phyloP scores from a whole-genome alignment of 202 grass and related monocot species.

The Musa balbisiana region DNA sequence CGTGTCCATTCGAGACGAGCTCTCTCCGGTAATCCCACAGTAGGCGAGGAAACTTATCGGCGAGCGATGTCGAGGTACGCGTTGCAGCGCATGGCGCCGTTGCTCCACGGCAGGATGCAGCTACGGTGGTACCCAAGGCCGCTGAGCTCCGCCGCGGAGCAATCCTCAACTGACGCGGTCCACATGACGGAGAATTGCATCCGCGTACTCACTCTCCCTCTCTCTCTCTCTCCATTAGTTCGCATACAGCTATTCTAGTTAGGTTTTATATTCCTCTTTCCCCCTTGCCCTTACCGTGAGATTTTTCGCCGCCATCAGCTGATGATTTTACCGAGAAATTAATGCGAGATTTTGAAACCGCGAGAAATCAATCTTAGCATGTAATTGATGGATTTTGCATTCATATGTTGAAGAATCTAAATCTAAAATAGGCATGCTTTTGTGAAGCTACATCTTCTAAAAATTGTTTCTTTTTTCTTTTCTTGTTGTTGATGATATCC shows the following conservation, averaged over 20 bases:
- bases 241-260: not conserved
- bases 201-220: not conserved
- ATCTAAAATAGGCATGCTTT: too few species aligned
- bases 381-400: not conserved
- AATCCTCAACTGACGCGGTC: not conserved
- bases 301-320: not conserved
- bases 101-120: not conserved
- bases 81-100: not conserved
- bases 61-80: slow-evolving; percentile 8
- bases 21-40: not conserved
- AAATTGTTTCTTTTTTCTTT: not conserved
- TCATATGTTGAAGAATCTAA: too few species aligned
- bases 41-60: not conserved
- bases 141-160: not conserved
- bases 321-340: not conserved
- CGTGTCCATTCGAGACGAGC: not conserved
- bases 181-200: slow-evolving; percentile 12
- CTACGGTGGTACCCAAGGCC: not conserved
- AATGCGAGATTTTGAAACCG: not conserved
- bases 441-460: too few species aligned
- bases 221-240: not conserved
- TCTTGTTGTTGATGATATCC: not conserved
- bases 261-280: not conserved
- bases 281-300: not conserved
- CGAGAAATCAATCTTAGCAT: not conserved